These are phyloP conservation scores for Lepidium africanum DNA, from an alignment of 345 rosid genomes.

Conservation along the genomic window DNA sequence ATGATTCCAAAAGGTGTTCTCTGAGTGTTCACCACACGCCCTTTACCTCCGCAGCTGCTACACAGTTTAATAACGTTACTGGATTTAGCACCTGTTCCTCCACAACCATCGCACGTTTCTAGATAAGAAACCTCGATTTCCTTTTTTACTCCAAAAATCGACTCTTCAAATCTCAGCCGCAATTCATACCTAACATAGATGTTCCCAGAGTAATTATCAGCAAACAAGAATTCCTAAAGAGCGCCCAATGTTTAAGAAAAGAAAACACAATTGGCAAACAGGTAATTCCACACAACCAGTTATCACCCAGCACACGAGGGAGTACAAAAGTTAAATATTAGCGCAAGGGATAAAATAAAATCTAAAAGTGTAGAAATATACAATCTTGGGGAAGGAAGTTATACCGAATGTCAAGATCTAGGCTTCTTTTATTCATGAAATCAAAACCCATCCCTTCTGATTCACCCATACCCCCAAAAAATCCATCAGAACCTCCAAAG, in stretches of 20 bases:
- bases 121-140: slow-evolving; percentile 58
- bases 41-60: slow-evolving; percentile 69
- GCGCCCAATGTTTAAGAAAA: neutral
- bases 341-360: neutral
- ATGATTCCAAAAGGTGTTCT: slow-evolving; percentile 86
- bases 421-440: slow-evolving; percentile 43
- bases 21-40: slow-evolving; percentile 61
- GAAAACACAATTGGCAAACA: neutral
- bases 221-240: slow-evolving; percentile 1
- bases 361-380: neutral
- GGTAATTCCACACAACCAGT: neutral
- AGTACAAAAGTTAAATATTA: neutral
- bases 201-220: neutral
- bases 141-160: slow-evolving; percentile 65
- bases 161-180: slow-evolving; percentile 80
- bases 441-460: slow-evolving; percentile 49
- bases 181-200: slow-evolving; percentile 49
- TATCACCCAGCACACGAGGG: neutral
- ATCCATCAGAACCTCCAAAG: slow-evolving; percentile 71
- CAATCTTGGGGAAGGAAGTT: neutral
- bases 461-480: slow-evolving; percentile 56
- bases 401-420: slow-evolving; percentile 70
- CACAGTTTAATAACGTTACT: slow-evolving; percentile 50
- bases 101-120: slow-evolving; percentile 62
- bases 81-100: slow-evolving; percentile 87